phyloP scores from a whole-genome alignment of 352 stramenopile species.

The Globisporangium nunn region DNA sequence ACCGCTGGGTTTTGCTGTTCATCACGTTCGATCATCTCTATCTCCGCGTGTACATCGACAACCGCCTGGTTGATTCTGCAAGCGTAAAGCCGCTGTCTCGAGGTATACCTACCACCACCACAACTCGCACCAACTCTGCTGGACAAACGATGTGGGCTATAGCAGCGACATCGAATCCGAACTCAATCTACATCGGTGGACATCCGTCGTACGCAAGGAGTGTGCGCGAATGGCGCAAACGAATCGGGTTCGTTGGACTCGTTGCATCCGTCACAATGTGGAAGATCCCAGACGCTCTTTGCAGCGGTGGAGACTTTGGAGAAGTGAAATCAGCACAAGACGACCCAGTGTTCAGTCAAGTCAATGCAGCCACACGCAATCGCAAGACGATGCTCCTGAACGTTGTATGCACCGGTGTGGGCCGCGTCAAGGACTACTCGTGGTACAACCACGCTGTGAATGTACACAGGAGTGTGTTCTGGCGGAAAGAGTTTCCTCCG shows the following conservation, averaged over 20 bases:
- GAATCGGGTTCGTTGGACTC: conserved; percentile 46
- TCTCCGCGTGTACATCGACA: conserved; percentile 40
- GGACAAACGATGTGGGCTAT: conserved; percentile 14
- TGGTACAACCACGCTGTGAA: conserved; percentile 24
- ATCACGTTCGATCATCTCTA: conserved; percentile 44
- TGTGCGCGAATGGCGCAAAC: conserved; percentile 40
- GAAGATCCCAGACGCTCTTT: conserved; percentile 4
- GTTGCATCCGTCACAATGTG: conserved; percentile 21
- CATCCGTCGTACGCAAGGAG: conserved; percentile 39
- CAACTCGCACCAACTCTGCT: conserved; percentile 4
- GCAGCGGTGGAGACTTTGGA: no score
- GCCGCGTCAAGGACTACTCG: conserved; percentile 26
- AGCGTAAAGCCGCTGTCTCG: conserved; percentile 8
- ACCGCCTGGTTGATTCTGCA: conserved; percentile 38
- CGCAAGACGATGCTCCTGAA: conserved; percentile 8
- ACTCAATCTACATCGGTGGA: conserved; percentile 48
- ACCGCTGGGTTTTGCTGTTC: conserved; percentile 39
- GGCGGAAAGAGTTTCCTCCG: conserved; percentile 35
- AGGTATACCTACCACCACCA: neutral
- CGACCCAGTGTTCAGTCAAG: neutral
- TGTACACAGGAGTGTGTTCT: conserved; percentile 50
- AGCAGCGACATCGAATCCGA: conserved; percentile 13
- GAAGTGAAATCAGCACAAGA: neutral
- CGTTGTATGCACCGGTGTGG: conserved; percentile 20
- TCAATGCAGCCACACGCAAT: neutral